Evolutionary conservation across 140 eudicot genomes (phyloP).

Genomic region (Senecio squalidus): DNA sequence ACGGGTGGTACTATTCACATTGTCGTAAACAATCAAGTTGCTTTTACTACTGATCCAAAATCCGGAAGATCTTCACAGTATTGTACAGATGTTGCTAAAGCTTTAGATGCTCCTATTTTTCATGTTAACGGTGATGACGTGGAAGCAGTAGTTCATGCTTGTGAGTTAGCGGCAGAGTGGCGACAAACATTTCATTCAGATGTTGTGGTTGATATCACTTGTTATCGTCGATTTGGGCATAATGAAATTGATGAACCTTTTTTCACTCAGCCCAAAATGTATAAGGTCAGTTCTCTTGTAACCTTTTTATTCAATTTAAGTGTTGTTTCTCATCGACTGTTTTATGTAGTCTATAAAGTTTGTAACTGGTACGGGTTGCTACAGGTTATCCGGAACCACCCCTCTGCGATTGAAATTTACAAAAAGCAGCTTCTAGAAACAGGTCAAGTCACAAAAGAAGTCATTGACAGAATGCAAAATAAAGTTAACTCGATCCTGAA

Average conservation of each 20-base stretch:
- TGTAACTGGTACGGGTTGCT: too few relatives aligned
- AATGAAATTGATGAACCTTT: constrained; percentile 95
- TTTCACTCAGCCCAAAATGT: constrained; percentile 93
- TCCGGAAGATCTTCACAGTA: constrained; percentile 92
- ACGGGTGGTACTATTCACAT: constrained; percentile 91
- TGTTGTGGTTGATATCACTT: constrained; percentile 82
- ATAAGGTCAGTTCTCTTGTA: constrained; percentile 55
- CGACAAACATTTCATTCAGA: constrained; percentile 90
- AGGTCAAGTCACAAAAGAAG: constrained; percentile 70
- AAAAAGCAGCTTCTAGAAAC: constrained; percentile 66
- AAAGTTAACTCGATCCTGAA: constrained; percentile 71
- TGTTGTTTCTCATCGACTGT: too few relatives aligned
- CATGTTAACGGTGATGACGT: constrained; percentile 95
- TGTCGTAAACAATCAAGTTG: constrained; percentile 93
- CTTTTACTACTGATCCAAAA: constrained; percentile 85
- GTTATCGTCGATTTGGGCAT: constrained; percentile 96
- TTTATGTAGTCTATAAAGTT: too few relatives aligned
- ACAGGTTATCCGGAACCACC: constrained; percentile 79
- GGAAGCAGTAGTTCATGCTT: constrained; percentile 86
- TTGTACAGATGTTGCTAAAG: constrained; percentile 95
- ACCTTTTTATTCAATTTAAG: neutral
- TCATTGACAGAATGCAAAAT: constrained; percentile 54
- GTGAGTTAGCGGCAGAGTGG: constrained; percentile 98
- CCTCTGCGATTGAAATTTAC: constrained; percentile 76
- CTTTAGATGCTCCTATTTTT: constrained; percentile 79